A percentile compares a stretch with the other conserved stretches of the same genome.
Conservation (phyloP, 1,284 basidiomycete species). For the Ganoderma lucidum region DNA sequence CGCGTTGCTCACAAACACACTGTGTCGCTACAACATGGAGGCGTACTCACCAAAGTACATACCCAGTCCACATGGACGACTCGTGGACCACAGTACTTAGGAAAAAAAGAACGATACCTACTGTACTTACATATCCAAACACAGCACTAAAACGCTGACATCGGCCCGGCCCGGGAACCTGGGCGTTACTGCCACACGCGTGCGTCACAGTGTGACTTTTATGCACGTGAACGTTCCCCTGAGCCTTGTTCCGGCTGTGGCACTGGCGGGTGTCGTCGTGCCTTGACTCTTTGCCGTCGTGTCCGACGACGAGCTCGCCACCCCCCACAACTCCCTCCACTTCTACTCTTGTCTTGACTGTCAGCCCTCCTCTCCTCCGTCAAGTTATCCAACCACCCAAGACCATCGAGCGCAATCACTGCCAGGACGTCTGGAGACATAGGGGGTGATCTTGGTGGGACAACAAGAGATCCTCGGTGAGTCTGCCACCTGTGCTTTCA, state of each 20-base stretch:
- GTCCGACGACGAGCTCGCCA: slow-evolving; percentile 3
- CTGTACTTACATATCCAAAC: no score
- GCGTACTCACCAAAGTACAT: no score
- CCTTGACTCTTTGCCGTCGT: neutral
- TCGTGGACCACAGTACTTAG: no score
- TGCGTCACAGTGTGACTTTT: neutral
- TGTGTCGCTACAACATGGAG: no score
- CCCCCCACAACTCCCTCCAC: neutral
- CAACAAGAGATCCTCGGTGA: neutral
- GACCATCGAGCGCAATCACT: neutral
- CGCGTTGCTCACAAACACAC: no score
- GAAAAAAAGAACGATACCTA: no score
- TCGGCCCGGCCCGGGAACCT: no score
- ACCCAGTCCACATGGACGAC: no score
- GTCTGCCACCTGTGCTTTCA: neutral
- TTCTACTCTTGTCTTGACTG: neutral
- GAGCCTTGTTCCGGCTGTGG: neutral
- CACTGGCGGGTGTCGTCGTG: neutral
- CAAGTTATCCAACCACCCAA: neutral
- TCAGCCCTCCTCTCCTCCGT: neutral
- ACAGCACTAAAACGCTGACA: neutral
- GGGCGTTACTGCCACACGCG: neutral
- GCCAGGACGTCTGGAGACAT: neutral
- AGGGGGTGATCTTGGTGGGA: neutral
- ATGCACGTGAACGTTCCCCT: slow-evolving; percentile 2